Evolutionary conservation across 768 basidiomycete species (phyloP), one percentile per base, ranked within the genome.

Genomic region (Pisolithus tinctorius): DNA sequence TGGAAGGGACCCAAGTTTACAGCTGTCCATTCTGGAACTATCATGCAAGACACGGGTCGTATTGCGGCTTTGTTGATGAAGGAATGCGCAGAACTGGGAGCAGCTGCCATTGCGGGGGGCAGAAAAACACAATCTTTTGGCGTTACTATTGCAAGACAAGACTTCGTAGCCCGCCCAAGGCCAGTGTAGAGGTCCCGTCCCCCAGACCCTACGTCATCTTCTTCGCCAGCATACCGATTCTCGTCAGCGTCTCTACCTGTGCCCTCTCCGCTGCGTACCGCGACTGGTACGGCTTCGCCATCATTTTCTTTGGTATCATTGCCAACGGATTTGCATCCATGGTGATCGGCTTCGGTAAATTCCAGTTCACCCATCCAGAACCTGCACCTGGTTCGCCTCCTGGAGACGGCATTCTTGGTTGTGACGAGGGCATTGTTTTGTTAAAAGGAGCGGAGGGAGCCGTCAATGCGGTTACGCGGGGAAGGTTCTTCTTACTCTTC

Each of bases 281-380:
- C 1, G 69, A 70, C 47, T 71, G 67, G 65, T 68, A 53, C 39
- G 64, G 55, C 39, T 65, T 63, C 31, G 45, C 59, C 6, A 56
- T 66, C 29, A 66, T 71, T 42, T 25, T 66, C 0, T 23, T 69
- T 4, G 70, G 69, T 6, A 67, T 70, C 13, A 8, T 71, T 10
- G 49, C 62, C 48, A 59, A 56, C 13, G 69, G 70, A 16, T 30
- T 63, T 3, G 56, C 67, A 16, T 58, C 60, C 40, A 48, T 58
- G 11, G 53, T 56, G 2, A 59, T 69, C 4, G 67, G 67, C 3
- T 62, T 57, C 0, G 68, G 60, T 36, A 54, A 45, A 17, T 57
- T 68, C 4, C 26, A n/a, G 1, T 55, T 66, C 46, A 30, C 45
- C 14, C 51, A 52, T 36, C 44, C 55, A 16, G 27, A 36, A 14